Conservation (phyloP, 2,329 filamentous ascomycete genomes). For the Sporothrix schenckii region DNA sequence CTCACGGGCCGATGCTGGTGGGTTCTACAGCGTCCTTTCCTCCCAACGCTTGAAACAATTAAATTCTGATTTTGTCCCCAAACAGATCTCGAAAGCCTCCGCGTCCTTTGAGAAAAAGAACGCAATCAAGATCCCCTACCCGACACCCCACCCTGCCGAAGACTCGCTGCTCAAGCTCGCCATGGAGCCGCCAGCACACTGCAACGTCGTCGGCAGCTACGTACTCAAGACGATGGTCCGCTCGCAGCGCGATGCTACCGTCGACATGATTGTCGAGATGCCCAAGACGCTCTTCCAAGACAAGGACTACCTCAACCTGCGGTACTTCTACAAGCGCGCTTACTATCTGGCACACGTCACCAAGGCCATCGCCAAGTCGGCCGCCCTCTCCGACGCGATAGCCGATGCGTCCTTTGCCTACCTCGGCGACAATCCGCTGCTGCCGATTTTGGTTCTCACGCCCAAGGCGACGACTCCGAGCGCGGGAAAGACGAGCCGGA, state of each 20-base stretch:
- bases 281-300: slow-evolving; percentile 80
- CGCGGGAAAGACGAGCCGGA: neutral
- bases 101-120: slow-evolving; percentile 68
- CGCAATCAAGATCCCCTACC: slow-evolving; percentile 78
- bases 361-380: slow-evolving; percentile 62
- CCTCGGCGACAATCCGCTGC: slow-evolving; percentile 73
- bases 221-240: slow-evolving; percentile 73
- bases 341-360: slow-evolving; percentile 88
- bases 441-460: slow-evolving; percentile 62
- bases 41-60: neutral
- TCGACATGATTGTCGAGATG: slow-evolving; percentile 89
- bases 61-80: neutral
- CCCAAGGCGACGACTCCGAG: slow-evolving; percentile 39
- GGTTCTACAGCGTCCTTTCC: slow-evolving; percentile 37
- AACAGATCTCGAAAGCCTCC: slow-evolving; percentile 68
- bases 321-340: slow-evolving; percentile 92
- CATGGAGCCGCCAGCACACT: slow-evolving; percentile 72
- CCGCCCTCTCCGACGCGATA: slow-evolving; percentile 57
- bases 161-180: slow-evolving; percentile 81
- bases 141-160: slow-evolving; percentile 73
- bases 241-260: slow-evolving; percentile 57
- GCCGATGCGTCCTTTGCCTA: slow-evolving; percentile 65
- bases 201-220: slow-evolving; percentile 91
- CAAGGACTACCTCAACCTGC: slow-evolving; percentile 89
- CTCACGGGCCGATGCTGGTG: slow-evolving; percentile 57